A percentile compares a stretch with the other conserved stretches of the same genome.
phyloP scores from a whole-genome alignment of 768 basidiomycete species.

The Termitomyces sp. region DNA sequence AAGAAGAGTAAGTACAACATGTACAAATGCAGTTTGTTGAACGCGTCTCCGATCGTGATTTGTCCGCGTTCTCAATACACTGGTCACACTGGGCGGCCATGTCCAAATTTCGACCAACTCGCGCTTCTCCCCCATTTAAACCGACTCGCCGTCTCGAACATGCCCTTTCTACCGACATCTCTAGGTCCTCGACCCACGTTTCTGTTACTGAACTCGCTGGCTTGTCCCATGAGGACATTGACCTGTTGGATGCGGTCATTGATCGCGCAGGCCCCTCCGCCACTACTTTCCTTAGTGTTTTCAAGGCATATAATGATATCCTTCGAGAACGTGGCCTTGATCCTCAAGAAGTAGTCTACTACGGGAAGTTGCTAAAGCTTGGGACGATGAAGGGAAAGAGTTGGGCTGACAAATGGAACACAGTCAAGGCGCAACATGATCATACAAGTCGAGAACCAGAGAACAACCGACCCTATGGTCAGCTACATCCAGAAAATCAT shows the following conservation, averaged over 20 bases:
- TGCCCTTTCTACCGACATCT: constrained; percentile 28
- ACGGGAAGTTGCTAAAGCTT: constrained; percentile 78
- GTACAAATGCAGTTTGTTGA: constrained; percentile 11
- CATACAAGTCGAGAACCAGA: constrained; percentile 18
- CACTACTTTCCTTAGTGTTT: constrained; percentile 75
- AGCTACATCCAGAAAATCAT: background rate
- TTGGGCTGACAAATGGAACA: constrained; percentile 82
- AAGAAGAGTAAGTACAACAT: background rate
- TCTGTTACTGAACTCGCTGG: constrained; percentile 49
- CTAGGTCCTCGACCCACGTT: constrained; percentile 31
- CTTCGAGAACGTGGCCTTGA: constrained; percentile 74
- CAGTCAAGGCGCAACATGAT: constrained; percentile 56
- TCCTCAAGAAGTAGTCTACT: constrained; percentile 76
- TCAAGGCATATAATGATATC: constrained; percentile 83
- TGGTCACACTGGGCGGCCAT: constrained; percentile 19
- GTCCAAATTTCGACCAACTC: constrained; percentile 44
- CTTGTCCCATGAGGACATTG: constrained; percentile 55
- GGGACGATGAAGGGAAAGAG: constrained; percentile 76
- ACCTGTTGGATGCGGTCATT: constrained; percentile 74
- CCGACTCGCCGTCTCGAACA: constrained; percentile 19
- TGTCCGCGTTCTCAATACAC: too few relatives aligned
- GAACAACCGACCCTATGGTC: background rate
- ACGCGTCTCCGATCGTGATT: too few relatives aligned
- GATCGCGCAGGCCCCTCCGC: constrained; percentile 61
- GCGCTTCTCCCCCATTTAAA: constrained; percentile 44